Conservation (phyloP, 352 stramenopile species). For the Phytophthora fragariaefolia region DNA sequence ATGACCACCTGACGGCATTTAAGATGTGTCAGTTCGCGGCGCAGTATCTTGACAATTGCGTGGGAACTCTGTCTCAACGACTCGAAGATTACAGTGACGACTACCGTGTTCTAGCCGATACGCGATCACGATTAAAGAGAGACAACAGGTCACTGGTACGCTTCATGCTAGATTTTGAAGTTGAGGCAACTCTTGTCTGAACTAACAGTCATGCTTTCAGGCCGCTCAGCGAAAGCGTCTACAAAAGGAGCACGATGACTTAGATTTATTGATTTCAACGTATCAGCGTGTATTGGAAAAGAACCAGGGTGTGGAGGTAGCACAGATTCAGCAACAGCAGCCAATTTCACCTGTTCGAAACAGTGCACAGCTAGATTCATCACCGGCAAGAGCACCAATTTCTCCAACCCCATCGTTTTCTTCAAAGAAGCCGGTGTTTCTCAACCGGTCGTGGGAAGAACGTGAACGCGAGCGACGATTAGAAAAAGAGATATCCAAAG, state of each 20-base stretch:
- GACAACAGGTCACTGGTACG: conserved; percentile 41
- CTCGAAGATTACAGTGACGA: conserved; percentile 52
- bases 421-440: conserved; percentile 60
- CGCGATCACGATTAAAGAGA: conserved; percentile 21
- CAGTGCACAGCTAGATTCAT: neutral
- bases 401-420: conserved; percentile 33
- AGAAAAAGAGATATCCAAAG: conserved; percentile 66
- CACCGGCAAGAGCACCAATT: conserved; percentile 5
- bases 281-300: conserved; percentile 61
- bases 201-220: conserved; percentile 24
- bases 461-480: conserved; percentile 59
- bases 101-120: conserved; percentile 28
- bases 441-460: conserved; percentile 83
- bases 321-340: neutral
- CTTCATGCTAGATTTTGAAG: neutral
- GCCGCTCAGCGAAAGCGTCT: conserved; percentile 48
- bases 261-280: conserved; percentile 58
- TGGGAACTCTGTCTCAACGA: conserved; percentile 45
- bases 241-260: conserved; percentile 57
- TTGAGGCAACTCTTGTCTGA: too few species aligned
- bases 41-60: conserved; percentile 76
- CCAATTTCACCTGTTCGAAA: conserved; percentile 9
- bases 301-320: conserved; percentile 9
- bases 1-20: conserved; percentile 58
- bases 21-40: conserved; percentile 62